These are phyloP conservation scores for Trichoderma endophyticum DNA, from an alignment of 2,329 filamentous ascomycete genomes.

Conservation along the genomic window DNA sequence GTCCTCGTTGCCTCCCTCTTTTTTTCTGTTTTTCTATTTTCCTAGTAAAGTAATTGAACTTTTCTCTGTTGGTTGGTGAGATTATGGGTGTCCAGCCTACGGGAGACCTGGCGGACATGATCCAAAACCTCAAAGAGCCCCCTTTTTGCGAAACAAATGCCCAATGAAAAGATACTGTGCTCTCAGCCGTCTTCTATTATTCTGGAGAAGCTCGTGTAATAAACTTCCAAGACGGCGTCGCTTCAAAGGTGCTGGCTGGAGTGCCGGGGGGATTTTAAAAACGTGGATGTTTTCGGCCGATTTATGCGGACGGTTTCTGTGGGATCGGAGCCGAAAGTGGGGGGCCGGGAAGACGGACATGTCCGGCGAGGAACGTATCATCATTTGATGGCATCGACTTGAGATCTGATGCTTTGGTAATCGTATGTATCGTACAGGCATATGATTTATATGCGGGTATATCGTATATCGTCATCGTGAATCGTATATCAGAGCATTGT, in stretches of 20 bases:
- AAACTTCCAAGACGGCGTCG: background rate
- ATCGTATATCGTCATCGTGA: background rate
- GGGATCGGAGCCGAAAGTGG: constrained; percentile 9
- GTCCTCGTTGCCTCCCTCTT: background rate
- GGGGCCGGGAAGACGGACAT: background rate
- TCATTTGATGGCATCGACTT: background rate
- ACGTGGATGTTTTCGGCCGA: constrained; percentile 14
- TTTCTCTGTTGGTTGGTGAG: background rate
- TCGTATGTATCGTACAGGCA: background rate
- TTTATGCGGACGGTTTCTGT: background rate
- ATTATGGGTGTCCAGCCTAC: constrained; percentile 16
- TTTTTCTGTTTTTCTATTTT: too few species aligned
- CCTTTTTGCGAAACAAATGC: background rate
- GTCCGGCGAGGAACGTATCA: constrained; percentile 7
- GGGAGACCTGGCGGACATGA: constrained; percentile 22
- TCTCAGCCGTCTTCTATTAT: background rate
- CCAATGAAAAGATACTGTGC: background rate
- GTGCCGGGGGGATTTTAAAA: background rate
- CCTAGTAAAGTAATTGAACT: background rate
- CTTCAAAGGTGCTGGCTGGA: background rate
- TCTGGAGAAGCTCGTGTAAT: background rate
- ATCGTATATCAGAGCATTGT: background rate
- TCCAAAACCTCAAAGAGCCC: background rate
- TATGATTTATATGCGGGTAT: background rate
- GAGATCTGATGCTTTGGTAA: background rate